Evolutionary conservation across 495 filamentous ascomycete genomes (phyloP).

Genomic region (Neurospora sp.): DNA sequence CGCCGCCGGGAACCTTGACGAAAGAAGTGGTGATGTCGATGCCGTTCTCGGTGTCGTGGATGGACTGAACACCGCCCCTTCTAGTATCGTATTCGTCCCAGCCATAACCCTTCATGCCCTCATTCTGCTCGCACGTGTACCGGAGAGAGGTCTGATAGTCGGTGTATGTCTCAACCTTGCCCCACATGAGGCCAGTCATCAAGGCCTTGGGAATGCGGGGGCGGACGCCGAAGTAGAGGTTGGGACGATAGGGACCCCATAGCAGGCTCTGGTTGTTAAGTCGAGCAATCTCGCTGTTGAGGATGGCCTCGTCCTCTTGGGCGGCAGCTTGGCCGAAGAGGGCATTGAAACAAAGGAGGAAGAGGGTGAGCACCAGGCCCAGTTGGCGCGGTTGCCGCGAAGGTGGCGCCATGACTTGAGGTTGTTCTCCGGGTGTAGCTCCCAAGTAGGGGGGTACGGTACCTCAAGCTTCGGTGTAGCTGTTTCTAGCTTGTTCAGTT

Average conservation of each 20-base stretch:
- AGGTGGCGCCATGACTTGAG: slow-evolving; percentile 12
- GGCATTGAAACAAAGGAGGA: slow-evolving; percentile 3
- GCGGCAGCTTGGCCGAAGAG: slow-evolving; percentile 4
- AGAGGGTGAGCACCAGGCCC: slow-evolving; percentile 9
- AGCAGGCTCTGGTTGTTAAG: slow-evolving; percentile 75
- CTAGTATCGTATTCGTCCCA: slow-evolving; percentile 95
- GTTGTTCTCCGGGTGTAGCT: neutral
- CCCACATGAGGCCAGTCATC: slow-evolving; percentile 80
- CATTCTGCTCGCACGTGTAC: slow-evolving; percentile 92
- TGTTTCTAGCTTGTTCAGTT: neutral
- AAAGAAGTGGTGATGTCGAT: slow-evolving; percentile 88
- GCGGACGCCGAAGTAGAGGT: slow-evolving; percentile 89
- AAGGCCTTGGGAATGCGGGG: slow-evolving; percentile 82
- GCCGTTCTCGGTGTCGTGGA: slow-evolving; percentile 77
- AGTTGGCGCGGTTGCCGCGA: slow-evolving; percentile 9
- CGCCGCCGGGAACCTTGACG: slow-evolving; percentile 83
- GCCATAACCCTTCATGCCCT: slow-evolving; percentile 90
- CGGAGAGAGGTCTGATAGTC: slow-evolving; percentile 73
- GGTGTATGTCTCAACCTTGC: slow-evolving; percentile 69
- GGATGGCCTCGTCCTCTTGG: slow-evolving; percentile 26
- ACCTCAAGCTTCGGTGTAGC: neutral
- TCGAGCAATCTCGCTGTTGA: slow-evolving; percentile 41
- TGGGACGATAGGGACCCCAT: slow-evolving; percentile 95
- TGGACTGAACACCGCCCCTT: slow-evolving; percentile 75
- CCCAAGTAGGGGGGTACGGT: neutral